A percentile compares a stretch with the other conserved stretches of the same genome.
Evolutionary conservation across 176 grass and related monocot genomes (phyloP).

Genomic region (Areca catechu): DNA sequence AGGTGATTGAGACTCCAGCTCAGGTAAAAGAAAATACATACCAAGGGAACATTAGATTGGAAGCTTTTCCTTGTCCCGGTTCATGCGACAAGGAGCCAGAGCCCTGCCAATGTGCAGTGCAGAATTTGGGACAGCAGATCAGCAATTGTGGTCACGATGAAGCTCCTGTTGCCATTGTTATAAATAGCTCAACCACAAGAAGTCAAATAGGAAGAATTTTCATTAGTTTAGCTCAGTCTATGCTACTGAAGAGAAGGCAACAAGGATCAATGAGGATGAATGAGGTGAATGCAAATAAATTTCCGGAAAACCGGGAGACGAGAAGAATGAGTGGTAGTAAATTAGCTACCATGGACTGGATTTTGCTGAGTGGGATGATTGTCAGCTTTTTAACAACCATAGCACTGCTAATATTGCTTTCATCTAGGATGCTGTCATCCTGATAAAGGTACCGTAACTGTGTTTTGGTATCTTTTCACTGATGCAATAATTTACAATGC

Average conservation of each 20-base stretch:
- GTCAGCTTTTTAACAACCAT: conserved; percentile 41
- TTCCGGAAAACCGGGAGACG: conserved; percentile 9
- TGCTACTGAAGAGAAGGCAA: conserved; percentile 46
- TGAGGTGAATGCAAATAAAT: neutral
- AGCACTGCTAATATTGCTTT: conserved; percentile 29
- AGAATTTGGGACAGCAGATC: neutral
- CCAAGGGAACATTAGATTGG: conserved; percentile 16
- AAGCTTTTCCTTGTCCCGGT: conserved; percentile 14
- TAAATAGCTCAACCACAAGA: neutral
- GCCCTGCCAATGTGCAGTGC: conserved; percentile 8
- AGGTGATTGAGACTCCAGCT: conserved; percentile 43
- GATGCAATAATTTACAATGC: neutral
- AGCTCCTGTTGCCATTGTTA: neutral
- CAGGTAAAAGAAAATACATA: conserved; percentile 19
- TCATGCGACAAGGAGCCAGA: conserved; percentile 22
- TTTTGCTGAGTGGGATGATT: conserved; percentile 44
- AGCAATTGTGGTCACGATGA: neutral
- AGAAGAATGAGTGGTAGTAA: conserved; percentile 17
- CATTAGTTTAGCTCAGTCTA: conserved; percentile 23
- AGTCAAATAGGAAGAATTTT: conserved; percentile 1
- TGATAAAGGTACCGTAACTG: conserved; percentile 2
- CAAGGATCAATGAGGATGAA: conserved; percentile 17
- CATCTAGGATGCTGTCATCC: conserved; percentile 23
- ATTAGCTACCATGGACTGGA: conserved; percentile 29
- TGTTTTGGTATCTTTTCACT: neutral